Percentiles rank a stretch among this genome's conserved stretches.
phyloP scores from a whole-genome alignment of 1,284 basidiomycete species.

The Amylostereum areolatum region DNA sequence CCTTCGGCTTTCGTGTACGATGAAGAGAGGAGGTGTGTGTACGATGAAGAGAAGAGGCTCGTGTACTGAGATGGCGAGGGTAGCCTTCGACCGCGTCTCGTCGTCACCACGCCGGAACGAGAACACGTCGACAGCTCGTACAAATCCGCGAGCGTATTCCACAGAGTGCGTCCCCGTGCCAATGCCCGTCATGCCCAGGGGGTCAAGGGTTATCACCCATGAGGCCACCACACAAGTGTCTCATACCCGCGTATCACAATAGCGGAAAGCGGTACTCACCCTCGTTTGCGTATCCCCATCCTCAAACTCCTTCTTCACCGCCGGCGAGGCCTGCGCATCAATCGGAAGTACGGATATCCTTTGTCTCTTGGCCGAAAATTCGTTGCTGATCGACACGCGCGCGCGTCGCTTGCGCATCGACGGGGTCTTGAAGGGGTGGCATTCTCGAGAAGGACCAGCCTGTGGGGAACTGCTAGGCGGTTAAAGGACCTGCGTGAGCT shows the following conservation, averaged over 20 bases:
- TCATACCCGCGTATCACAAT: conserved; percentile 7
- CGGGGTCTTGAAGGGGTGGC: conserved; percentile 11
- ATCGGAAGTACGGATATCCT: conserved; percentile 22
- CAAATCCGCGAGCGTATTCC: too few species aligned
- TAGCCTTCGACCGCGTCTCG: too few species aligned
- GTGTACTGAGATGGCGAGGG: too few species aligned
- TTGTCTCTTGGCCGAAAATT: conserved; percentile 27
- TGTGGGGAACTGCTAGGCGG: too few species aligned
- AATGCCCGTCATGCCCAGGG: neutral
- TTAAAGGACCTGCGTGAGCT: too few species aligned
- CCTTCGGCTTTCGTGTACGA: too few species aligned
- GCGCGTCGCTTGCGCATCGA: conserved; percentile 13
- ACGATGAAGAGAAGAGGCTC: too few species aligned
- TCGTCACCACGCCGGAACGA: too few species aligned
- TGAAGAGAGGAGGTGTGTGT: too few species aligned
- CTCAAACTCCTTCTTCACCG: conserved; percentile 7
- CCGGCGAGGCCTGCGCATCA: conserved; percentile 8
- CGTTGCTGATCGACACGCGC: conserved; percentile 23
- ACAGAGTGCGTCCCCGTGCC: too few species aligned
- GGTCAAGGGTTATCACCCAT: neutral
- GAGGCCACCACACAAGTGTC: neutral
- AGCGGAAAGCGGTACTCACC: conserved; percentile 2
- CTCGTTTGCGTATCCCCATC: conserved; percentile 12
- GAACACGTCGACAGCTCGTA: too few species aligned
- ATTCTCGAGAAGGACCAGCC: conserved; percentile 10